phyloP scores from a whole-genome alignment of 2,329 filamentous ascomycete species.

The Verticillium isaacii region DNA sequence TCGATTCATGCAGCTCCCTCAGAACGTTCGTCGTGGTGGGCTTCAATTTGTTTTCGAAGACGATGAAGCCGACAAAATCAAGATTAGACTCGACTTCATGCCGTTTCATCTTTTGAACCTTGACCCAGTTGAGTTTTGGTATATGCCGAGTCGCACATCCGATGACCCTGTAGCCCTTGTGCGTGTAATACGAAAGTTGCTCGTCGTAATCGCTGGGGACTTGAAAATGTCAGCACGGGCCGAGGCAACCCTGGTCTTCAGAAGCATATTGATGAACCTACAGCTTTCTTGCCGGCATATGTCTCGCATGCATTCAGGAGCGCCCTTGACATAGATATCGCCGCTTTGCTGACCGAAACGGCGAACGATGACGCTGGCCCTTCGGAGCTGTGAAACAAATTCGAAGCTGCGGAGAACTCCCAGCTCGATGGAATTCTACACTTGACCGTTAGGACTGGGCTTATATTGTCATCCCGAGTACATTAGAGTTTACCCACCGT shows the following conservation, averaged over 20 bases:
- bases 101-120: constrained; percentile 89
- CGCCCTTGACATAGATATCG: constrained; percentile 91
- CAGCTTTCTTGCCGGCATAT: constrained; percentile 82
- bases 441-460: background rate
- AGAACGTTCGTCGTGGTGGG: constrained; percentile 77
- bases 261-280: constrained; percentile 35
- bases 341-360: constrained; percentile 81
- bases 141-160: constrained; percentile 89
- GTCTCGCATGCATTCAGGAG: constrained; percentile 91
- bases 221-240: constrained; percentile 21
- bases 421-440: constrained; percentile 64
- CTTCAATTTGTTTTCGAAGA: constrained; percentile 98
- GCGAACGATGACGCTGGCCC: constrained; percentile 88
- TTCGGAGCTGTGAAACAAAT: constrained; percentile 86
- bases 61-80: constrained; percentile 91
- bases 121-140: constrained; percentile 85
- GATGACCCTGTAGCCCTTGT: constrained; percentile 94
- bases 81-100: constrained; percentile 78
- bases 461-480: background rate
- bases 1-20: constrained; percentile 74
- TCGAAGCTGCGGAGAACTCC: constrained; percentile 91
- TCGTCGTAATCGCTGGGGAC: constrained; percentile 89
- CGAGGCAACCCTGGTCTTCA: background rate
- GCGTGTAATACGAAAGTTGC: constrained; percentile 83
- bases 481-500: constrained; percentile 16